Evolutionary conservation across 1,284 basidiomycete species (phyloP).

Genomic region (Cerioporus squamosus): DNA sequence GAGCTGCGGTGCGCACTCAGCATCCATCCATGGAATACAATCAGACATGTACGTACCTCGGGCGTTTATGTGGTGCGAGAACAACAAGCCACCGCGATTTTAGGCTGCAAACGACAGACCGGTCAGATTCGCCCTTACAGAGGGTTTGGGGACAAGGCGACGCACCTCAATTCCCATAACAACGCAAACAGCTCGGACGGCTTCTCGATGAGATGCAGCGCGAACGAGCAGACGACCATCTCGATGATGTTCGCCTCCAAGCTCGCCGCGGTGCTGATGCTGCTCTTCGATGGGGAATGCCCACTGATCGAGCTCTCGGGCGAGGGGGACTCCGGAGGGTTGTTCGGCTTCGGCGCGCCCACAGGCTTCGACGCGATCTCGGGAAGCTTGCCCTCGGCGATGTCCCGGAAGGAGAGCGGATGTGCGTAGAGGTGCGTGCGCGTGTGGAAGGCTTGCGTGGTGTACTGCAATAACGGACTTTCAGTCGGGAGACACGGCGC

Average conservation of each 20-base stretch:
- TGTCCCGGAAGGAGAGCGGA: slow-evolving; percentile 54
- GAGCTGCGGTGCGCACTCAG: slow-evolving; percentile 45
- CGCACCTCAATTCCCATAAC: slow-evolving; percentile 55
- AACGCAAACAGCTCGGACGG: slow-evolving; percentile 67
- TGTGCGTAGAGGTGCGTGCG: slow-evolving; percentile 54
- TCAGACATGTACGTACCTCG: slow-evolving; percentile 48
- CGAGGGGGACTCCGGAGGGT: slow-evolving; percentile 8
- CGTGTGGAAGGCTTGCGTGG: slow-evolving; percentile 49
- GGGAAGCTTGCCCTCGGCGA: slow-evolving; percentile 53
- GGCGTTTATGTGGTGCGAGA: slow-evolving; percentile 76
- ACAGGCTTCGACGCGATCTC: slow-evolving; percentile 22
- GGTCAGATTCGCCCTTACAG: neutral
- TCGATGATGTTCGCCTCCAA: slow-evolving; percentile 42
- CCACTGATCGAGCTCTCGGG: slow-evolving; percentile 17
- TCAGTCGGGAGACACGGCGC: neutral
- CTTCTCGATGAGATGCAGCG: slow-evolving; percentile 68
- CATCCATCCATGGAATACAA: neutral
- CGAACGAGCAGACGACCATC: slow-evolving; percentile 74
- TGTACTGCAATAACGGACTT: slow-evolving; percentile 44
- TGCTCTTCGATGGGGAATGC: slow-evolving; percentile 6
- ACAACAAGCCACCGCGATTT: slow-evolving; percentile 68
- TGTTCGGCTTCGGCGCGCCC: slow-evolving; percentile 19
- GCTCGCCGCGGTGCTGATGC: neutral
- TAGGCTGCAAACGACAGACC: slow-evolving; percentile 39
- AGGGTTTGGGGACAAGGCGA: neutral